Evolutionary conservation across 2,329 filamentous ascomycete species (phyloP).

Genomic region (Fusarium sp.): DNA sequence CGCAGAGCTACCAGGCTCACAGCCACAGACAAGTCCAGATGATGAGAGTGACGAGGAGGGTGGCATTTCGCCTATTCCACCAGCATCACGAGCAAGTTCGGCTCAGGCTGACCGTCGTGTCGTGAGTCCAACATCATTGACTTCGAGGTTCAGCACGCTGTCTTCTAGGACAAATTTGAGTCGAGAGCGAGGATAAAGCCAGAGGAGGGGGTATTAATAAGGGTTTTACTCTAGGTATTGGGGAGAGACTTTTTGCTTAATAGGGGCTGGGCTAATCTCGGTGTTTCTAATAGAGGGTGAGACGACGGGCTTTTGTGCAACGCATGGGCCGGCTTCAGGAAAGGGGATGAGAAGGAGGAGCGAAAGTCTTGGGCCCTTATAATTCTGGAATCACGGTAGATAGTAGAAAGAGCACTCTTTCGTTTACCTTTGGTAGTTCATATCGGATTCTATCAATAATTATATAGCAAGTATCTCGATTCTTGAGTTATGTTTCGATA

Average conservation of each 20-base stretch:
- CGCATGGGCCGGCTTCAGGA: background rate
- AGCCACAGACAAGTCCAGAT: background rate
- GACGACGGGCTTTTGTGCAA: conserved; percentile 27
- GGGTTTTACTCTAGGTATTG: background rate
- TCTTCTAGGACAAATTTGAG: conserved; percentile 12
- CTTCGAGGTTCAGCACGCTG: conserved; percentile 19
- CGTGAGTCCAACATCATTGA: conserved; percentile 22
- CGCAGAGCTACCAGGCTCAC: conserved; percentile 15
- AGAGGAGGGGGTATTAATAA: conserved; percentile 2
- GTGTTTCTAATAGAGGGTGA: conserved; percentile 18
- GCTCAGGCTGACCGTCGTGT: background rate
- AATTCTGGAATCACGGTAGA: background rate
- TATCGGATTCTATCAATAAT: background rate
- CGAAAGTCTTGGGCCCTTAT: background rate
- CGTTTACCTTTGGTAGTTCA: background rate
- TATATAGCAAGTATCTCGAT: background rate
- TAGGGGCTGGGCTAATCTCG: conserved; percentile 22
- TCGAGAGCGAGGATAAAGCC: conserved; percentile 3
- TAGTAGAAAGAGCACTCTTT: background rate
- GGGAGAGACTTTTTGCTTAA: background rate
- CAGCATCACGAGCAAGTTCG: conserved; percentile 9
- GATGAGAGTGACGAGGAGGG: background rate
- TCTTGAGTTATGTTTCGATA: background rate
- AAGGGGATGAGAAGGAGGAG: background rate
- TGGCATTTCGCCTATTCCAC: conserved; percentile 16